Evolutionary conservation across 2,329 filamentous ascomycete genomes (phyloP).

Genomic region (Fusarium humuli): DNA sequence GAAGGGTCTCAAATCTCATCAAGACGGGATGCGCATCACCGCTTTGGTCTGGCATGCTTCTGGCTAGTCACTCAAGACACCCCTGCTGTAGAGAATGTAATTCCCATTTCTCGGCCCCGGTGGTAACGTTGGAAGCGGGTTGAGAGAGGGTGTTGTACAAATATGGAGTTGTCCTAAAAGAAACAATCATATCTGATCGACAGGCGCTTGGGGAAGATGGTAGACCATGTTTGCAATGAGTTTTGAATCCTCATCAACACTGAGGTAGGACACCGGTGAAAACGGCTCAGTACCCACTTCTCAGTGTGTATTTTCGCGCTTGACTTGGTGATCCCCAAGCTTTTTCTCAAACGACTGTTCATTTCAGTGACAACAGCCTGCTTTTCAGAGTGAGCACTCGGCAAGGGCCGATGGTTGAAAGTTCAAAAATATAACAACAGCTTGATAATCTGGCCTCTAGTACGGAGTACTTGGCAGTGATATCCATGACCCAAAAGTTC

Average conservation of each 20-base stretch:
- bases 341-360: slow-evolving; percentile 1
- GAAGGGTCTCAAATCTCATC: slow-evolving; percentile 47
- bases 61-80: slow-evolving; percentile 24
- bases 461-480: slow-evolving; percentile 9
- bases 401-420: slow-evolving; percentile 15
- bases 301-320: slow-evolving; percentile 28
- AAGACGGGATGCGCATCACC: slow-evolving; percentile 46
- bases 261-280: slow-evolving; percentile 17
- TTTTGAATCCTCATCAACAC: slow-evolving; percentile 25
- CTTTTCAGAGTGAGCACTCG: slow-evolving; percentile 7
- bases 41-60: slow-evolving; percentile 43
- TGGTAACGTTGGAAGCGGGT: background rate
- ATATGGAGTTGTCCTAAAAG: slow-evolving; percentile 34
- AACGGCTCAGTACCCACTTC: slow-evolving; percentile 19
- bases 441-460: slow-evolving; percentile 22
- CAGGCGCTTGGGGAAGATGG: slow-evolving; percentile 32
- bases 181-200: slow-evolving; percentile 44
- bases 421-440: background rate
- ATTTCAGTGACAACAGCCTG: slow-evolving; percentile 2
- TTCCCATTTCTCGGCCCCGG: slow-evolving; percentile 32
- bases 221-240: slow-evolving; percentile 38
- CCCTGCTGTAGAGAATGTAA: slow-evolving; percentile 25
- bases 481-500: slow-evolving; percentile 24
- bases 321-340: background rate
- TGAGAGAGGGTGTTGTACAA: background rate